Evolutionary conservation across 257 asterid genomes (phyloP).

Genomic region (Solanum tarijense): DNA sequence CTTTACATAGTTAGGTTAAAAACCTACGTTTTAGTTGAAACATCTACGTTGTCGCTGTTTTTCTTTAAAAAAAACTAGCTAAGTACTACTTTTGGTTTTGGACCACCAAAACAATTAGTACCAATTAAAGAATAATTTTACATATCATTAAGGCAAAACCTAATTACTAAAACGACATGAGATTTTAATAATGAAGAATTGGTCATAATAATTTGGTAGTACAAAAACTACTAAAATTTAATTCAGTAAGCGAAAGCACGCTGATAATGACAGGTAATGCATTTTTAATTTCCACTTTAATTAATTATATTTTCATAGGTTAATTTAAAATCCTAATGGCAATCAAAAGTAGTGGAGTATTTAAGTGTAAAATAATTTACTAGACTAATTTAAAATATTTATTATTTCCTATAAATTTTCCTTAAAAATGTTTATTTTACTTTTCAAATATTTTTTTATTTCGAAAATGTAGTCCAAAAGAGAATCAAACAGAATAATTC

Average conservation of each 20-base stretch:
- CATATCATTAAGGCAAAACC: conserved; percentile 17
- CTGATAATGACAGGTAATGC: conserved; percentile 14
- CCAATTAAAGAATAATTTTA: conserved; percentile 3
- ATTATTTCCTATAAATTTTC: not conserved
- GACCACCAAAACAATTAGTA: not conserved
- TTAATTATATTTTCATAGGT: not conserved
- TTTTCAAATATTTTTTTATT: not conserved
- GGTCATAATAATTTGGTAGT: not conserved
- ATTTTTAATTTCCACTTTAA: not conserved
- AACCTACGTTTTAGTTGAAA: not conserved
- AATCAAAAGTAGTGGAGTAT: not conserved
- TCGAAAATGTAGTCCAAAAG: not conserved
- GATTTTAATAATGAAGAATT: conserved; percentile 1
- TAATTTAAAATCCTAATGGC: not conserved
- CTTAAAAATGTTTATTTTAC: not conserved
- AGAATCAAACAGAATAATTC: not conserved
- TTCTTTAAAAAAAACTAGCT: not conserved
- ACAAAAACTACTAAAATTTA: not conserved
- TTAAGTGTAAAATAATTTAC: not conserved
- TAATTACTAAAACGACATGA: conserved; percentile 21
- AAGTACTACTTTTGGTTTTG: not conserved
- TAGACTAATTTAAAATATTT: not conserved
- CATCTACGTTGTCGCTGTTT: not conserved
- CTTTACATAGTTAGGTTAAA: not conserved
- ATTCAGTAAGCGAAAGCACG: conserved; percentile 12